Conservation (phyloP, 495 filamentous ascomycete species). For the Penicillium herquei region DNA sequence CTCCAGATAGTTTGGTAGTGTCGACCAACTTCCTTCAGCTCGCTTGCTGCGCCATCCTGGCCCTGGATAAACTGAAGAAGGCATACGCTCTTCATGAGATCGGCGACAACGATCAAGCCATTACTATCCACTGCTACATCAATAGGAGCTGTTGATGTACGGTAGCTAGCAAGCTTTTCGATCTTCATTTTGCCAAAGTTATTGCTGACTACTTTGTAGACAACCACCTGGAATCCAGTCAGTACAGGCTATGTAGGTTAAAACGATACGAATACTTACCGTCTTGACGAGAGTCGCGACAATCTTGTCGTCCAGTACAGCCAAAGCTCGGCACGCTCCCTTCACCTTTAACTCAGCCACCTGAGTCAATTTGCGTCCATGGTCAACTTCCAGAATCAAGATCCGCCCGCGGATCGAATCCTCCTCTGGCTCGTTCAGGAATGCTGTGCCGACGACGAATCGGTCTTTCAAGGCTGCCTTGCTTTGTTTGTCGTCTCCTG, state of each 20-base stretch:
- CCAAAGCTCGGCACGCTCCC: slow-evolving; percentile 77
- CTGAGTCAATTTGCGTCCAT: slow-evolving; percentile 65
- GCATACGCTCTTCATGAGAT: slow-evolving; percentile 91
- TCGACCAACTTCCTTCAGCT: slow-evolving; percentile 66
- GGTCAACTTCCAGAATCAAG: slow-evolving; percentile 77
- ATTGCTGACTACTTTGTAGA: slow-evolving; percentile 54
- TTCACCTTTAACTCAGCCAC: slow-evolving; percentile 62
- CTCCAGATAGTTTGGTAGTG: slow-evolving; percentile 80
- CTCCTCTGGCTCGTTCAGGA: slow-evolving; percentile 56
- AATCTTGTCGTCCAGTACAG: slow-evolving; percentile 71
- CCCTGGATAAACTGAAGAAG: slow-evolving; percentile 64
- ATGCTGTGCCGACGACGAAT: slow-evolving; percentile 87
- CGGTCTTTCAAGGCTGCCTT: slow-evolving; percentile 54
- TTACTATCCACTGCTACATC: slow-evolving; percentile 71
- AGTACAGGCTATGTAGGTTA: not conserved
- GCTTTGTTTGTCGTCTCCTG: slow-evolving; percentile 53
- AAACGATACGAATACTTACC: slow-evolving; percentile 41
- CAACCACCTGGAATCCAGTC: slow-evolving; percentile 44
- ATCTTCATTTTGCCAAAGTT: slow-evolving; percentile 50
- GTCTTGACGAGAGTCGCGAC: slow-evolving; percentile 85
- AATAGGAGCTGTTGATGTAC: slow-evolving; percentile 80
- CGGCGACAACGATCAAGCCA: slow-evolving; percentile 71
- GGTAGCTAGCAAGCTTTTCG: slow-evolving; percentile 67
- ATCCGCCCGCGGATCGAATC: slow-evolving; percentile 69
- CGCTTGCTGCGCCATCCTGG: slow-evolving; percentile 39